phyloP scores from a whole-genome alignment of 768 basidiomycete genomes.

The Tricholoma hemisulphureum region DNA sequence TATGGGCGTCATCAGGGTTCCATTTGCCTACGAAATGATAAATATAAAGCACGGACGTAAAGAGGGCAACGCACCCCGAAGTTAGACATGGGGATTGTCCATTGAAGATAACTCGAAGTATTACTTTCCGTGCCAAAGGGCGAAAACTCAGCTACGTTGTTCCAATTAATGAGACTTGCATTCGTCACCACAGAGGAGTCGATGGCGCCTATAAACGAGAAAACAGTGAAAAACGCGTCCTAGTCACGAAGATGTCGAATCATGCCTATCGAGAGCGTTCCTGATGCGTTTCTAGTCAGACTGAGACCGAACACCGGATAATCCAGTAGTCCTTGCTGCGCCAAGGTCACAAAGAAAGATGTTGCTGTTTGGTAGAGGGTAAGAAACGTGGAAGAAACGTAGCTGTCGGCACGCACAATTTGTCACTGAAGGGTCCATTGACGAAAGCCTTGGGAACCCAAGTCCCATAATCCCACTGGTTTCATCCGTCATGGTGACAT shows the following conservation, averaged over 20 bases:
- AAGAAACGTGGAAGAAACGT: background rate
- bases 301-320: constrained; percentile 79
- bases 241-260: constrained; percentile 1
- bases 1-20: constrained; percentile 46
- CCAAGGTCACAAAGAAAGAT: constrained; percentile 64
- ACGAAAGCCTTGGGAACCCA: constrained; percentile 73
- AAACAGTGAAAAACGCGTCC: background rate
- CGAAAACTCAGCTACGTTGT: constrained; percentile 69
- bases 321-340: constrained; percentile 59
- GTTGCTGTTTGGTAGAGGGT: constrained; percentile 44
- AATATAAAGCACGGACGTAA: background rate
- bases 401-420: constrained; percentile 43
- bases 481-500: constrained; percentile 59
- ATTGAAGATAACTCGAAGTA: constrained; percentile 70
- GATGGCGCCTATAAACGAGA: constrained; percentile 56
- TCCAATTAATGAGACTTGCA: constrained; percentile 64
- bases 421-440: constrained; percentile 43
- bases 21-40: constrained; percentile 47
- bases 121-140: constrained; percentile 59
- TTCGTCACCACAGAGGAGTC: constrained; percentile 68
- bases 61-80: constrained; percentile 45
- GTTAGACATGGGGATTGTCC: constrained; percentile 61
- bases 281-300: constrained; percentile 56
- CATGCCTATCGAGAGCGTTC: constrained; percentile 65
- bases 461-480: constrained; percentile 74